Conservation (phyloP, 164 flowering plant genomes). For the Amborella trichopoda region DNA sequence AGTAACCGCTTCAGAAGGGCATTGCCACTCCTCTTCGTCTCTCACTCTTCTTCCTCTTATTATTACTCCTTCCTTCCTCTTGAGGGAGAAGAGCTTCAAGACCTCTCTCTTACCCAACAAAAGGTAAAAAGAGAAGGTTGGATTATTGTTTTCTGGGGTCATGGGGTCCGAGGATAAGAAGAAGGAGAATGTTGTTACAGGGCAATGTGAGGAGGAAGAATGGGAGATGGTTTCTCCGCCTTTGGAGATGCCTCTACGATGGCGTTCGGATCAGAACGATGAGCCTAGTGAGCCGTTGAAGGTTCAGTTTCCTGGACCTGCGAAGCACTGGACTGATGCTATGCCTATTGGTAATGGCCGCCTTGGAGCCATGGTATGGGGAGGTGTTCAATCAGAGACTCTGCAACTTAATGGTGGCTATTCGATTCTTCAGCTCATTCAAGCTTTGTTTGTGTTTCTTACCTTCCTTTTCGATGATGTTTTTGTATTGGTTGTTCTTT, state of each 20-base stretch:
- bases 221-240: slow-evolving; percentile 45
- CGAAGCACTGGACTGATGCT: slow-evolving; percentile 91
- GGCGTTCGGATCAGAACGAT: background rate
- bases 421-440: too few relatives aligned
- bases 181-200: background rate
- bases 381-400: slow-evolving; percentile 56
- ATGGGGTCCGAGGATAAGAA: background rate
- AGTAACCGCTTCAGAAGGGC: too few relatives aligned
- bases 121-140: too few relatives aligned
- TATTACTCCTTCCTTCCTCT: too few relatives aligned
- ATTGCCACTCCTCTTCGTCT: too few relatives aligned
- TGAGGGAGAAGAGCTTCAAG: too few relatives aligned
- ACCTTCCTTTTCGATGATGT: background rate
- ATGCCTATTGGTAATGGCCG: slow-evolving; percentile 90
- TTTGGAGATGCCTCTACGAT: slow-evolving; percentile 12
- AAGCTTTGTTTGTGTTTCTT: background rate
- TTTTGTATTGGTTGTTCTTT: too few relatives aligned
- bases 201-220: slow-evolving; percentile 17
- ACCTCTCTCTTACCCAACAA: too few relatives aligned
- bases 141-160: too few relatives aligned
- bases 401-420: slow-evolving; percentile 75
- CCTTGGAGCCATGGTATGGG: slow-evolving; percentile 96
- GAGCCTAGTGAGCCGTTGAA: slow-evolving; percentile 26
- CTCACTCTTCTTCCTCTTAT: too few relatives aligned
- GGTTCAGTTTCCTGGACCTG: slow-evolving; percentile 46